Percentiles rank a stretch among this genome's conserved stretches.
Conservation (phyloP, 1,284 basidiomycete genomes). For the Neolentinus lepideus region DNA sequence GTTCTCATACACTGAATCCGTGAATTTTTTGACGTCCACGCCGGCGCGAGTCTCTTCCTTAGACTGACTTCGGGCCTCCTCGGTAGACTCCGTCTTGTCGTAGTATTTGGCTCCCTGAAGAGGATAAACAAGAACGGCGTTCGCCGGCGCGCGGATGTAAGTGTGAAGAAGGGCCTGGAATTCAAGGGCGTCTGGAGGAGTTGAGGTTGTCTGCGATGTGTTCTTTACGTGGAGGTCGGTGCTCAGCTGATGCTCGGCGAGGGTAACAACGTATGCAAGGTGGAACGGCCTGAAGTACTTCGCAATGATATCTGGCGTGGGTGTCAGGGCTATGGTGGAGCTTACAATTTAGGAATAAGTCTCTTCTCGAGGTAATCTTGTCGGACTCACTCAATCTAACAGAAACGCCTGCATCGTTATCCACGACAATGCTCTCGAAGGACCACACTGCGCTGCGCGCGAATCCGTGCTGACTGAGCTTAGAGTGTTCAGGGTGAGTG, state of each 20-base stretch:
- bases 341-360: not conserved
- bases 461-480: slow-evolving; percentile 79
- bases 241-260: slow-evolving; percentile 67
- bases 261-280: slow-evolving; percentile 73
- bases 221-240: slow-evolving; percentile 80
- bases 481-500: slow-evolving; percentile 61
- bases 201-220: slow-evolving; percentile 34
- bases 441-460: slow-evolving; percentile 71
- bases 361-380: not conserved
- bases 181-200: slow-evolving; percentile 40
- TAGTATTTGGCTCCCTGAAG: slow-evolving; percentile 58
- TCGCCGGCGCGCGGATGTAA: slow-evolving; percentile 69
- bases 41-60: slow-evolving; percentile 56
- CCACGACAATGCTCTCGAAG: slow-evolving; percentile 57
- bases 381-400: slow-evolving; percentile 60
- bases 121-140: slow-evolving; percentile 49
- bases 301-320: slow-evolving; percentile 48
- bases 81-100: slow-evolving; percentile 68
- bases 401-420: slow-evolving; percentile 66
- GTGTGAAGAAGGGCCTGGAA: slow-evolving; percentile 88
- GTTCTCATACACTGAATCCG: slow-evolving; percentile 72
- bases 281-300: slow-evolving; percentile 59
- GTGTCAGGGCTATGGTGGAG: slow-evolving; percentile 43
- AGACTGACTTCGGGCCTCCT: slow-evolving; percentile 36
- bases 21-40: slow-evolving; percentile 59